phyloP scores from a whole-genome alignment of 2,329 filamentous ascomycete species.

The Plectosphaerella sp. region DNA sequence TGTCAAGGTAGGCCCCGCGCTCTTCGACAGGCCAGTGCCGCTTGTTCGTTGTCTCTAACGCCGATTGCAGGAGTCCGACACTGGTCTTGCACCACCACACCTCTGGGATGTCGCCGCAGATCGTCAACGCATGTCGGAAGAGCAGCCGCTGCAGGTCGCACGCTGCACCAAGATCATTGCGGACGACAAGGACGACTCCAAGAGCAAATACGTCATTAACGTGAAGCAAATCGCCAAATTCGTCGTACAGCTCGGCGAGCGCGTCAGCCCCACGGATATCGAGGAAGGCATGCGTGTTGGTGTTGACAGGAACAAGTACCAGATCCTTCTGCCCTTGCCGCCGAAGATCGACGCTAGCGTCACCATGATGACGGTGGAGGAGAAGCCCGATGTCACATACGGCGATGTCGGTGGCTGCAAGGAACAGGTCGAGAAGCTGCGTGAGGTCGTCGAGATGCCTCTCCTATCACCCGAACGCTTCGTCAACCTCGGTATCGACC shows the following conservation, averaged over 20 bases:
- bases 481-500: slow-evolving; percentile 97
- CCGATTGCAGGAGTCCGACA: slow-evolving; percentile 79
- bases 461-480: slow-evolving; percentile 94
- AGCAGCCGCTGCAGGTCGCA: slow-evolving; percentile 95
- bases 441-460: slow-evolving; percentile 98
- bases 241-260: slow-evolving; percentile 93
- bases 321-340: slow-evolving; percentile 91
- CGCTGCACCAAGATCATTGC: slow-evolving; percentile 99
- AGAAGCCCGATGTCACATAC: slow-evolving; percentile 98
- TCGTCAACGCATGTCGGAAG: slow-evolving; percentile 96
- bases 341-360: slow-evolving; percentile 99
- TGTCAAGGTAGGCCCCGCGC: slow-evolving; percentile 54
- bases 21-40: background rate
- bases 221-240: slow-evolving; percentile 99
- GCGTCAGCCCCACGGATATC: slow-evolving; percentile 96
- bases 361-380: slow-evolving; percentile 99
- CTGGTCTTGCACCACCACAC: slow-evolving; percentile 94
- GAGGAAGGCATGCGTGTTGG: slow-evolving; percentile 99
- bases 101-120: slow-evolving; percentile 98
- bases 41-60: slow-evolving; percentile 12
- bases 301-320: slow-evolving; percentile 98
- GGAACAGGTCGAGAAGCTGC: slow-evolving; percentile 98
- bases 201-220: slow-evolving; percentile 99
- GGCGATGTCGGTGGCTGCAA: slow-evolving; percentile 98
- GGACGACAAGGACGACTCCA: slow-evolving; percentile 91